Base-by-base conservation (phyloP, 352 stramenopile genomes). In the Phytophthora ramorum region DNA sequence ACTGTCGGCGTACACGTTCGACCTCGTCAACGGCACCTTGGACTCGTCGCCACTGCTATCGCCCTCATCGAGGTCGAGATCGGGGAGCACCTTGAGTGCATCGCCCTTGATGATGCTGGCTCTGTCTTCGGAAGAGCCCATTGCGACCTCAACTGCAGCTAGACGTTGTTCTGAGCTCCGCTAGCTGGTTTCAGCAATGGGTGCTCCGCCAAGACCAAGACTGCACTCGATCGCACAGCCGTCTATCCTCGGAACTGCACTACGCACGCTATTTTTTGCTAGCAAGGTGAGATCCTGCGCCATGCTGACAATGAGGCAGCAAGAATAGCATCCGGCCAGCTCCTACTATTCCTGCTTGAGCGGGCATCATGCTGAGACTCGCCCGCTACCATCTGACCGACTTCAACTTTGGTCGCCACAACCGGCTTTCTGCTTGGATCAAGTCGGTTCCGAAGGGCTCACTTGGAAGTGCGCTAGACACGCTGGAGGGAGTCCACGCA, bases 1-100 rank as follows among this genome's bases (percentile, higher is more conserved):
- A 16, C 78, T 90, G 56, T 95, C 86, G 19, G 87, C 76, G 60
- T 93, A 95, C 14, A 95, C 45, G 53, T 90, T 93, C 10, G 66
- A 62, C 5, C 71, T 63, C 7, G 72, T 75, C 17, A 92, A 54
- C 7, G 51, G 78, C 50, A 81, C 62, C 9, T 86, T 84, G 37
- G 74, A 71, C 19, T 75, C 66, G 24, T 75, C 70, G 37, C 28
- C 51, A 44, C 47, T 78, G 24, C 45, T 61, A 46, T 76, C 65
- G 17, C 71, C 75, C 14, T 82, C 69, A n/a, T 71, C 43, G 16
- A 66, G 49, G 51, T 78, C 51, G 14, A 74, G 38, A 28, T 71
- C 66, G 13, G 66, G 66, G 13, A 70, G 72, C 51, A 78, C 63
- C 26, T 77, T 73, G 49, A 87, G 69, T 52, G 79, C 78, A 35